Base-by-base conservation (phyloP, 768 basidiomycete species). In the Baorangia bicolor region DNA sequence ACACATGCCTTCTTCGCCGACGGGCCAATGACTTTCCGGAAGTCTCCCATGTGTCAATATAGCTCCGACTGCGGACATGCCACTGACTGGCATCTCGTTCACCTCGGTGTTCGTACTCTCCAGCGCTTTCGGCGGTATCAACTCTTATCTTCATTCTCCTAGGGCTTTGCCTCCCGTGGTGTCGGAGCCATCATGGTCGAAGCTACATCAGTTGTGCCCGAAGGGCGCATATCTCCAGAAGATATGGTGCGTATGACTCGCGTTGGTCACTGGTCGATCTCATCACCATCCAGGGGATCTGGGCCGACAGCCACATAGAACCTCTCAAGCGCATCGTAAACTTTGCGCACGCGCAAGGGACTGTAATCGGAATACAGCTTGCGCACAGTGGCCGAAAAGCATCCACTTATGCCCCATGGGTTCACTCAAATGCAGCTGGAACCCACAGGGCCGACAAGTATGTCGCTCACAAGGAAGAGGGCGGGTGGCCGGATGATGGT, bases 31-130 rank as follows among this genome's bases (percentile, higher is more conserved):
- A 48, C 13, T 6, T 49, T 28, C 18, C 41, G 44, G 10, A 57
- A 86, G 85, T 74, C 88, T 12, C 88, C 88, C 2, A 92, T 92
- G 90, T 92, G 91, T 68, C 85, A 87, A 70, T 94, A 93, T 73
- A 87, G 85, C 54, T 77, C 84, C 10, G 81, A 88, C 42, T 73
- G 85, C 49, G 91, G 91, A 0, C 84, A 88, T 62, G 83, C 85
- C 4, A 91, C 90, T 1, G 87, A 92, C 58, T 92, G 87, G 85
- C 92, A 94, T 68, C 70, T 92, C 5, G 88, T 91, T 18, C 89
- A 93, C 65, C 77, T 90, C 33, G 88, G 88, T 2, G 83, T 82
- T 58, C 62, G 69, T 69, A 30, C 25, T 5, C 5, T 45, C 45
- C 9, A 41, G 12, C 40, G 0, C 23, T 44, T 46, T 23, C 9